phyloP scores from a whole-genome alignment of 2,329 filamentous ascomycete species.

The Polytolypa hystricis region DNA sequence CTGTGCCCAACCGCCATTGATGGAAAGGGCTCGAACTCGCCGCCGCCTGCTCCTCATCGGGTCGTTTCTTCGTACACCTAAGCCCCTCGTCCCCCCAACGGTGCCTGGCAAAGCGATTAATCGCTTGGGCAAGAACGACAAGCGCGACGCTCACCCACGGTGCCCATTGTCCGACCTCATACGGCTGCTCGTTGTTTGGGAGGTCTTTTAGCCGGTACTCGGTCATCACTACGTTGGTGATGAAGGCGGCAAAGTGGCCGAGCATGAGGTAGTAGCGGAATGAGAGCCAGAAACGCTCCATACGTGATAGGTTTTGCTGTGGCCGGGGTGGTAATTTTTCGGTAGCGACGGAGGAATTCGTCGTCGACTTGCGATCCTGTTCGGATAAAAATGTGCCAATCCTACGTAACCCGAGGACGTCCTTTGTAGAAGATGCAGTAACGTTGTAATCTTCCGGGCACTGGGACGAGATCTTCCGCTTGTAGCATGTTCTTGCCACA shows the following conservation, averaged over 20 bases:
- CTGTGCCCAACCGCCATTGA: too few species aligned
- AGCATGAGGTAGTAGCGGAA: background rate
- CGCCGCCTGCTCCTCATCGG: too few species aligned
- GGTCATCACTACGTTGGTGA: constrained; percentile 15
- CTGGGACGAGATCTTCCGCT: background rate
- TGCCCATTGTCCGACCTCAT: constrained; percentile 17
- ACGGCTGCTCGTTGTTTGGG: constrained; percentile 14
- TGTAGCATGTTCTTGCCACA: background rate
- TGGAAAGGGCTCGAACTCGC: too few species aligned
- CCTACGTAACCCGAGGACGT: background rate
- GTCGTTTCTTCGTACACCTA: too few species aligned
- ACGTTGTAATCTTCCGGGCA: background rate
- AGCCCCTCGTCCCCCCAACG: too few species aligned
- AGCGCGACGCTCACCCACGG: constrained; percentile 13
- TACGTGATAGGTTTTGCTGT: constrained; percentile 3
- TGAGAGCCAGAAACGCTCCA: constrained; percentile 10
- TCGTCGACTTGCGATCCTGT: too few species aligned
- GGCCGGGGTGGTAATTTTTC: too few species aligned
- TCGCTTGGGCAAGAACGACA: constrained; percentile 14
- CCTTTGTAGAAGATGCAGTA: background rate
- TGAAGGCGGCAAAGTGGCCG: constrained; percentile 7
- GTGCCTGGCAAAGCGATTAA: too few species aligned
- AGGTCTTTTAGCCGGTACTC: constrained; percentile 12
- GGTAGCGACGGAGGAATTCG: too few species aligned
- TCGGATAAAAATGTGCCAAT: background rate